Conservation (phyloP, 2,329 filamentous ascomycete genomes). For the Lachnellula suecica region DNA sequence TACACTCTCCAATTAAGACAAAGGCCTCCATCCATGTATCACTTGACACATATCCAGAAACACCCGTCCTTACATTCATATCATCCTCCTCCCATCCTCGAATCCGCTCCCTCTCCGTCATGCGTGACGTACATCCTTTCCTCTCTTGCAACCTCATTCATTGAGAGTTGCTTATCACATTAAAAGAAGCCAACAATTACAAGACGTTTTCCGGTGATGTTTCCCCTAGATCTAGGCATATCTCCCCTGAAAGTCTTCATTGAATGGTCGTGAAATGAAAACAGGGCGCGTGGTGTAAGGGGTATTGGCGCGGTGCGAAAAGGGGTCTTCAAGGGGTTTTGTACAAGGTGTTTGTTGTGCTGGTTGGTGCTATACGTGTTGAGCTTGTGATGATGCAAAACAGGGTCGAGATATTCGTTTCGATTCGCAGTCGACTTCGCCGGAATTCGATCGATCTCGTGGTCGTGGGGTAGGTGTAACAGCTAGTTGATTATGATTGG, state of each 20-base stretch:
- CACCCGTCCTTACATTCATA: slow-evolving; percentile 9
- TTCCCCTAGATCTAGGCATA: background rate
- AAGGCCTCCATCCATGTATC: slow-evolving; percentile 5
- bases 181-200: slow-evolving; percentile 6
- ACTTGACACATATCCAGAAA: slow-evolving; percentile 19
- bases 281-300: slow-evolving; percentile 22
- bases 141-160: slow-evolving; percentile 2
- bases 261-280: slow-evolving; percentile 21
- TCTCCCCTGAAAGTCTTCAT: slow-evolving; percentile 8
- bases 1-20: slow-evolving; percentile 19
- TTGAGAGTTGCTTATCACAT: slow-evolving; percentile 2
- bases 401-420: slow-evolving; percentile 14
- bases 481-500: slow-evolving; percentile 20
- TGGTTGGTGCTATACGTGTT: slow-evolving; percentile 5
- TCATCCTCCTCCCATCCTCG: slow-evolving; percentile 6
- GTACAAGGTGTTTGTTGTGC: slow-evolving; percentile 17
- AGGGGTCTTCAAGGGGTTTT: slow-evolving; percentile 17
- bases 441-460: slow-evolving; percentile 26
- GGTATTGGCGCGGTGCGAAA: slow-evolving; percentile 21
- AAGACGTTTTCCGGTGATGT: slow-evolving; percentile 9
- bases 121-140: slow-evolving; percentile 2
- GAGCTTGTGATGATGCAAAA: slow-evolving; percentile 17
- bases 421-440: slow-evolving; percentile 28
- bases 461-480: slow-evolving; percentile 12
- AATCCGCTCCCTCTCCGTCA: slow-evolving; percentile 5